Conservation (phyloP, 202 grass and related monocot genomes). For the Setaria italica region DNA sequence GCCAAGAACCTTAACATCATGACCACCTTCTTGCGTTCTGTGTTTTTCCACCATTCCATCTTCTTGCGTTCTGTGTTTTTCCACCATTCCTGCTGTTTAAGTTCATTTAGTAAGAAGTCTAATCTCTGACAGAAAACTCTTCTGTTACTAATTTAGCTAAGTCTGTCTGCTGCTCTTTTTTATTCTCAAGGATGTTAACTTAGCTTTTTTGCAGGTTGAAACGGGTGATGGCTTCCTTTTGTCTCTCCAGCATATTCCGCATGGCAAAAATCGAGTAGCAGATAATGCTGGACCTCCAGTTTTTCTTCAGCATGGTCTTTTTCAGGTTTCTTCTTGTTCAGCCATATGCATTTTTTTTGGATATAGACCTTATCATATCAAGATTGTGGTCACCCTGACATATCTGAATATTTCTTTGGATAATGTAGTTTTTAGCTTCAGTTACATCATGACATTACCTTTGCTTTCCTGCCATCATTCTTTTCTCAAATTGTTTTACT, state of each 20-base stretch:
- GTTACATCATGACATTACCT: not conserved
- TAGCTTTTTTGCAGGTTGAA: slow-evolving; percentile 63
- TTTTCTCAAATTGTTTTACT: slow-evolving; percentile 24
- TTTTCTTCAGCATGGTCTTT: slow-evolving; percentile 97
- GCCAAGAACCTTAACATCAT: not conserved
- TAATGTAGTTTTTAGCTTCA: slow-evolving; percentile 17
- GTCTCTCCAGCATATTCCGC: slow-evolving; percentile 78
- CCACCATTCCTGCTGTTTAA: not conserved
- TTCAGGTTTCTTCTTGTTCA: slow-evolving; percentile 72
- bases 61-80: slow-evolving; percentile 13
- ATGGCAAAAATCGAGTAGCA: slow-evolving; percentile 57
- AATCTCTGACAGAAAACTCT: not conserved
- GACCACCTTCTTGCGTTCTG: not conserved
- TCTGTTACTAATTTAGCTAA: not conserved
- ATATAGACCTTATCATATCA: not conserved
- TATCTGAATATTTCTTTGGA: slow-evolving; percentile 14
- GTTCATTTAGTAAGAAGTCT: slow-evolving; percentile 14
- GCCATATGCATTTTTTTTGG: not conserved
- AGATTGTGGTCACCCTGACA: slow-evolving; percentile 2
- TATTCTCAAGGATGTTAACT: slow-evolving; percentile 36
- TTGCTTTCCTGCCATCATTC: slow-evolving; percentile 6
- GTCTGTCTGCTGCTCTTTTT: not conserved
- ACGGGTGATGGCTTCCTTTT: slow-evolving; percentile 87
- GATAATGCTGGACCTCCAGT: slow-evolving; percentile 67
- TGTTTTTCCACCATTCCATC: not conserved